phyloP scores from a whole-genome alignment of 352 stramenopile species.

The Globisporangium nagaii region DNA sequence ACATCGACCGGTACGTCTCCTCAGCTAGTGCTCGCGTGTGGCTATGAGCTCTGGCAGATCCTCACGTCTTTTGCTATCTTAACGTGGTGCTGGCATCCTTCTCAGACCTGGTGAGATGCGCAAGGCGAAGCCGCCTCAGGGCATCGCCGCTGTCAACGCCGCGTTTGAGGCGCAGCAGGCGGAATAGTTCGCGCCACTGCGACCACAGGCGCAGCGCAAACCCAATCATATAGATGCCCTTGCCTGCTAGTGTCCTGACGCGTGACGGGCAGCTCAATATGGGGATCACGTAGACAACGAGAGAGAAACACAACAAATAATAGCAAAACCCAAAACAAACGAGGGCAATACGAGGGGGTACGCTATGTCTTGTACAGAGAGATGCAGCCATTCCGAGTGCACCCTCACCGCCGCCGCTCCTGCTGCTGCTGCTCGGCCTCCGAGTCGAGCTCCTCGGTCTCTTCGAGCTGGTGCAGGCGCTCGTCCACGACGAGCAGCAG shows the following conservation, averaged over 20 bases:
- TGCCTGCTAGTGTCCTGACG: neutral
- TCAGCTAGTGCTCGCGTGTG: too few species aligned
- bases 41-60: too few species aligned
- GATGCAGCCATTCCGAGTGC: neutral
- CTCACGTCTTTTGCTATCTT: neutral
- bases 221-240: neutral
- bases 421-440: slow-evolving; percentile 15
- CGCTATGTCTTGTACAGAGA: neutral
- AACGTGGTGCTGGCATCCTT: neutral
- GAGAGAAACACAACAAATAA: slow-evolving; percentile 1
- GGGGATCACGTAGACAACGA: too few species aligned
- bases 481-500: slow-evolving; percentile 73
- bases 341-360: neutral
- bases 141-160: slow-evolving; percentile 43
- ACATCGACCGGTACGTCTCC: slow-evolving; percentile 88
- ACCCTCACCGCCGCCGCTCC: neutral
- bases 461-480: slow-evolving; percentile 56
- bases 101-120: slow-evolving; percentile 78
- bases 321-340: neutral
- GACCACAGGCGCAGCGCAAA: too few species aligned
- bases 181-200: too few species aligned
- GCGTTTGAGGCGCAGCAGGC: slow-evolving; percentile 35
- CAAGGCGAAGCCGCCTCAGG: slow-evolving; percentile 61
- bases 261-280: too few species aligned
- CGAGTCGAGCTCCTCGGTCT: slow-evolving; percentile 37